Evolutionary conservation across 2,329 filamentous ascomycete species (phyloP), one percentile per base, ranked within the genome.

Genomic region (Hymenoscyphus fraxineus): DNA sequence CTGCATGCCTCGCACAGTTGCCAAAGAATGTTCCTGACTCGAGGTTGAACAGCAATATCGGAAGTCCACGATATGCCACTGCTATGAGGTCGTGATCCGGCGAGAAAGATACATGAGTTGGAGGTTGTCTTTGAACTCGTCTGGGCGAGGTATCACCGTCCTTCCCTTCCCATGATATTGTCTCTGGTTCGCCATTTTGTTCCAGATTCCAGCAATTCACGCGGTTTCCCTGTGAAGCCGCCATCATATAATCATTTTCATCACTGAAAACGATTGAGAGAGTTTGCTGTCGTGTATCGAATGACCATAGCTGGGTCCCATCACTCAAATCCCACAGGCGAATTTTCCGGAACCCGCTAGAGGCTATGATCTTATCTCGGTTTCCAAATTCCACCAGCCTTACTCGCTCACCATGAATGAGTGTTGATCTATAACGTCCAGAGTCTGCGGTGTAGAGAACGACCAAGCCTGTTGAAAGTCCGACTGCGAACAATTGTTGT

Each of bases 391-490:
- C 63, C 15, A 77, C 66, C 9, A 71, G 59, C 15, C 60, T 68
- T 13, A 73, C 66, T 16, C 70, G 63, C 62, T 73, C 73, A 6
- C 69, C 69, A 64, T 77, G 75, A 31, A 61, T 62, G 6, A 76
- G n/a, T 7, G 47, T 58, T 15, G 9, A 16, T 38, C 55, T 31
- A 39, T 63, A 44, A 59, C 75, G 73, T 7, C 71, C 44, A 6
- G 73, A 72, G 27, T 59, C 59, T 10, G 67, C 56, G 62, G 72
- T 68, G 62, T 76, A 77, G 1, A 77, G 54, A 5, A 66, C 67
- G 16, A 78, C 72, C 35, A 70, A 68, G 0, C 76, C 76, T 10
- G 67, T 70, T 2, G 70, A 72, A 7, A 75, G 56, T 2, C 73
- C 76, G 12, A 77, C 68, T 15, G 75, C 76, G 59, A 75, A 74